phyloP scores from a whole-genome alignment of 2,329 filamentous ascomycete genomes.

The Cladophialophora psammophila region DNA sequence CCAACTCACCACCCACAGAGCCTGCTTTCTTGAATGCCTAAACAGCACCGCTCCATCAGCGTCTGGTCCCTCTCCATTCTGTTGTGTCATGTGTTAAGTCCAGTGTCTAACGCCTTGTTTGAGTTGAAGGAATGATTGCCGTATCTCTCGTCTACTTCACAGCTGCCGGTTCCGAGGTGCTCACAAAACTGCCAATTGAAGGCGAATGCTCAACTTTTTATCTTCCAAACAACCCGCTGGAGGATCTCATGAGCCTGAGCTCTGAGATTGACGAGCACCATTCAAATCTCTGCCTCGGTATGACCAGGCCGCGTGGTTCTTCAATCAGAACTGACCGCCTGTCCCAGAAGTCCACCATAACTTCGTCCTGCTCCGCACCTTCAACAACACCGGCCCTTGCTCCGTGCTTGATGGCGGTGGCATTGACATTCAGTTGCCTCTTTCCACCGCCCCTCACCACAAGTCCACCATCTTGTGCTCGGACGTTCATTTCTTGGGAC shows the following conservation, averaged over 20 bases:
- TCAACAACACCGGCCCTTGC: conserved; percentile 16
- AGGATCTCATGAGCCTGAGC: conserved; percentile 10
- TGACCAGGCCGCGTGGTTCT: not conserved
- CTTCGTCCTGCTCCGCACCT: conserved; percentile 24
- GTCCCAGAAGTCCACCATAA: conserved; percentile 24
- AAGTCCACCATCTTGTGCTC: conserved; percentile 29
- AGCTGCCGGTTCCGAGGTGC: conserved; percentile 8
- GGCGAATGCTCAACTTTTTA: conserved; percentile 9
- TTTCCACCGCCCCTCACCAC: conserved; percentile 16
- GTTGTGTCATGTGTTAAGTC: not conserved
- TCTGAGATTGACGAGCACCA: conserved; percentile 18
- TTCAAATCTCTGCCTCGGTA: conserved; percentile 30
- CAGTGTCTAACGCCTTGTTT: not conserved
- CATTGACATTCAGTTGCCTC: conserved; percentile 25
- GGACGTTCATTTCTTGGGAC: conserved; percentile 28
- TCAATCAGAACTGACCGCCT: conserved; percentile 5
- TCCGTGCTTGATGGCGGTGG: conserved; percentile 14
- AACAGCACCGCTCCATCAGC: not conserved
- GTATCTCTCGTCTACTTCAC: conserved; percentile 17
- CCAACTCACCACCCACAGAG: not conserved
- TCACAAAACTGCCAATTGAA: conserved; percentile 14
- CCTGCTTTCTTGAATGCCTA: not conserved
- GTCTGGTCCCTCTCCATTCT: not conserved
- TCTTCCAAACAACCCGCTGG: conserved; percentile 15
- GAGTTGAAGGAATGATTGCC: conserved; percentile 5